phyloP scores from a whole-genome alignment of 2,329 filamentous ascomycete genomes.

The Didymellaceae sp. region DNA sequence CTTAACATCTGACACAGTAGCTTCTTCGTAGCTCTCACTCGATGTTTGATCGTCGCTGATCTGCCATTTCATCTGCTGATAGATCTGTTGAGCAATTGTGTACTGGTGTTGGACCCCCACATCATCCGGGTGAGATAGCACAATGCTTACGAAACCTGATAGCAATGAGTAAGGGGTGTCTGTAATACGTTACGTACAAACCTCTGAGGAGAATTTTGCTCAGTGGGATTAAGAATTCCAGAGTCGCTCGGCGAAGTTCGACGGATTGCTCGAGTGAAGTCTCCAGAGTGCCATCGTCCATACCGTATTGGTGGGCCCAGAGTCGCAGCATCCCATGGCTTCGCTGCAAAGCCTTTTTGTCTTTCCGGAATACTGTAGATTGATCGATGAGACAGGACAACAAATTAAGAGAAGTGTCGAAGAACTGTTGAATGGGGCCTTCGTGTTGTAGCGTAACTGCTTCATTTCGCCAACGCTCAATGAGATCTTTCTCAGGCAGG shows the following conservation, averaged over 20 bases:
- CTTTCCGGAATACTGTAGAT: too few species aligned
- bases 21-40: slow-evolving; percentile 13
- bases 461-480: not conserved
- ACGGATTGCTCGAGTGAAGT: not conserved
- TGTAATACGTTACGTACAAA: too few species aligned
- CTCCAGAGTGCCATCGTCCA: not conserved
- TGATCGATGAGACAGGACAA: not conserved
- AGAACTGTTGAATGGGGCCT: not conserved
- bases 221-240: not conserved
- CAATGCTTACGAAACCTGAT: not conserved
- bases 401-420: not conserved
- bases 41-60: not conserved
- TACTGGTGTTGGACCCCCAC: not conserved
- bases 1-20: not conserved
- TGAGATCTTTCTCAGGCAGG: not conserved
- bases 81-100: not conserved
- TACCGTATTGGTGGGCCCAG: not conserved
- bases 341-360: not conserved
- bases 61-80: not conserved
- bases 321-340: not conserved
- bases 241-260: not conserved
- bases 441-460: not conserved
- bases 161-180: too few species aligned
- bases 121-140: not conserved
- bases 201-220: not conserved